These are phyloP conservation scores for Exserohilum turcica DNA, from an alignment of 2,329 filamentous ascomycete species.

Conservation along the genomic window DNA sequence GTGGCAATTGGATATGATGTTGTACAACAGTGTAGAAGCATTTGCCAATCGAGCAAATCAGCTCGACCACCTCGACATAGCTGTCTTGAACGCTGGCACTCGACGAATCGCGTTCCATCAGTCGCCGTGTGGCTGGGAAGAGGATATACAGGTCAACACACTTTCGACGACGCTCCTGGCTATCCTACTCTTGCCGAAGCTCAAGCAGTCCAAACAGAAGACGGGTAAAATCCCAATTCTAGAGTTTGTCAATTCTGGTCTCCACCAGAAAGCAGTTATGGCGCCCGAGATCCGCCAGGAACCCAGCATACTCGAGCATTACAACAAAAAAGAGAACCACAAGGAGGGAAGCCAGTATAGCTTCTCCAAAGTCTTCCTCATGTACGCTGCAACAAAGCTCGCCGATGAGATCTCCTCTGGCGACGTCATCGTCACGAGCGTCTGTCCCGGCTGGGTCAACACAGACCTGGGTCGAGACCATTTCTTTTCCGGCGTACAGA, in stretches of 20 bases:
- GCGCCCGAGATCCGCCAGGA: slow-evolving; percentile 23
- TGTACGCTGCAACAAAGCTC: slow-evolving; percentile 39
- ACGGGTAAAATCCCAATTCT: slow-evolving; percentile 35
- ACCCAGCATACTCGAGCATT: slow-evolving; percentile 36
- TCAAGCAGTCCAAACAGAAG: slow-evolving; percentile 34
- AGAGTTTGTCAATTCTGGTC: slow-evolving; percentile 43
- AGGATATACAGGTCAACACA: slow-evolving; percentile 62
- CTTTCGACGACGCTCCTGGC: slow-evolving; percentile 62
- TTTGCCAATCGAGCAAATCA: slow-evolving; percentile 38
- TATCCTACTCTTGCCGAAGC: slow-evolving; percentile 54
- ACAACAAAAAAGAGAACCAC: slow-evolving; percentile 39
- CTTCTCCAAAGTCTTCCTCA: slow-evolving; percentile 45
- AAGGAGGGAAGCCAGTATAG: slow-evolving; percentile 34
- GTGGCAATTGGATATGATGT: slow-evolving; percentile 46
- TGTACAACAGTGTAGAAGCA: slow-evolving; percentile 39
- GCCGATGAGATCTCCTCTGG: slow-evolving; percentile 32
- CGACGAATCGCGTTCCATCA: slow-evolving; percentile 28
- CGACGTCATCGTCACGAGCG: slow-evolving; percentile 45
- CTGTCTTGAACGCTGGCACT: slow-evolving; percentile 49
- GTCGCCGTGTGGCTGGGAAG: slow-evolving; percentile 47
- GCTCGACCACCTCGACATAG: slow-evolving; percentile 46
- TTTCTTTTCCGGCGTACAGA: slow-evolving; percentile 31
- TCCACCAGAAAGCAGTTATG: slow-evolving; percentile 35
- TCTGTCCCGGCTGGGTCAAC: slow-evolving; percentile 42
- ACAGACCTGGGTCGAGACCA: slow-evolving; percentile 41